Base-by-base conservation (phyloP, 495 filamentous ascomycete species). In the Aspergillus haitiensis region DNA sequence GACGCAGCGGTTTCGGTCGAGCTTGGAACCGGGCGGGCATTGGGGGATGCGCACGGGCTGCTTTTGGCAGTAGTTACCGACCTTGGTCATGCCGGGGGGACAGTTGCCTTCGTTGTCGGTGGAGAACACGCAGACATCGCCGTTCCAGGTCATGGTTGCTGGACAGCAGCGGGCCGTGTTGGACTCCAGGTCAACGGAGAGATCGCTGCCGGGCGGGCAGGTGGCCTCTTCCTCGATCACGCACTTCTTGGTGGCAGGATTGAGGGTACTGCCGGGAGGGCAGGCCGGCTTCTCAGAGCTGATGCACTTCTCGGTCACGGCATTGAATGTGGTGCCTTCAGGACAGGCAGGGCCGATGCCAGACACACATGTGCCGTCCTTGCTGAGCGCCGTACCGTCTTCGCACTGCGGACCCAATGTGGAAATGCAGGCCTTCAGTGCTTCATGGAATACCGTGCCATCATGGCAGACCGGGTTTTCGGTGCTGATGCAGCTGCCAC, bases 21-120 rank as follows among this genome's bases (percentile, higher is more conserved):
- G 33, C 2, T 57, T 56, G 3, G 35, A 34, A 6, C 49, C 55
- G 9, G 39, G 15, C 3, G 60, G 60, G 16, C 60, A 63, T 7
- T 40, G 48, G 5, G 60, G 60, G 12, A 42, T 55, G 49, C 34
- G 32, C 21, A 31, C n/a, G 21, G 21, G 21, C 15, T 55, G 31
- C 55, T 51, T 57, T 34, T 54, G 44, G 55, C 60, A 63, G 40
- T 32, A 32, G 9, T 35, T 39, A 12, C 52, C 44, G 21, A 57
- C 33, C 45, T 39, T 7, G 12, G 31, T 40, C 11, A 40, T 48
- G 0, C 44, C 60, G 9, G 56, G 55, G 9, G 60, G 49, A 45
- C 60, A 63, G 21, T 27, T 27, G 21, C 21, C 21, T 31, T 54
- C 37, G 32, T 35, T 39, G 9, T n/a, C 35, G 8, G 36, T 40